A percentile compares a stretch with the other conserved stretches of the same genome.
Conservation (phyloP, 2,329 filamentous ascomycete species). For the Endothia cerciana region DNA sequence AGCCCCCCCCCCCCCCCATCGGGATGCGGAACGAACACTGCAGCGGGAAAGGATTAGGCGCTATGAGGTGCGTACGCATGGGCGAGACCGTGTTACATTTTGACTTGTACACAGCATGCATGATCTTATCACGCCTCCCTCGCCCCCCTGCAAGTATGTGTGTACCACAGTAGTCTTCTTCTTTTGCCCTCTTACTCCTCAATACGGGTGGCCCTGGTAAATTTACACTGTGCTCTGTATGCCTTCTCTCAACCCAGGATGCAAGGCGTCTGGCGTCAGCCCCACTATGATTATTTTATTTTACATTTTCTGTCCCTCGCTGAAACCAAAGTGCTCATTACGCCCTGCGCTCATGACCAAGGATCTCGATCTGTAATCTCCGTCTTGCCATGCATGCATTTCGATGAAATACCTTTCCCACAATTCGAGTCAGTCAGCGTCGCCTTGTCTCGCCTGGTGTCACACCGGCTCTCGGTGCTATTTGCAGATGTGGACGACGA, state of each 20-base stretch:
- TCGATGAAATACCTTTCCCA: neutral
- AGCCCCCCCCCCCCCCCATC: slow-evolving; percentile 8
- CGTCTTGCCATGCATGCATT: neutral
- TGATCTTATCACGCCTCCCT: slow-evolving; percentile 10
- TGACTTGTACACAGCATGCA: neutral
- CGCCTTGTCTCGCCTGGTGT: neutral
- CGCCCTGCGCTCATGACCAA: slow-evolving; percentile 20
- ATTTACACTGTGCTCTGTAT: neutral
- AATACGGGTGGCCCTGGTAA: neutral
- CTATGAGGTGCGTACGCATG: neutral
- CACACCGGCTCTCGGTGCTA: neutral
- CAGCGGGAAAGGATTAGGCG: slow-evolving; percentile 4
- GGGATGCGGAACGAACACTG: neutral
- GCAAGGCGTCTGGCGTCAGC: neutral
- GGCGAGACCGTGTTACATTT: neutral
- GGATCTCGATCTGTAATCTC: slow-evolving; percentile 6
- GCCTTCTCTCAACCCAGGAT: neutral
- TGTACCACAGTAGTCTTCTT: neutral
- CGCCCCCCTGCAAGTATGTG: neutral
- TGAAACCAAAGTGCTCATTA: slow-evolving; percentile 17
- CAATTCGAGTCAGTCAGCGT: neutral
- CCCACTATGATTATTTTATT: slow-evolving; percentile 21
- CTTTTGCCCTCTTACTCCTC: neutral
- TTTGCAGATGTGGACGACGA: neutral
- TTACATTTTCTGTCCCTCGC: slow-evolving; percentile 8